A percentile compares a stretch with the other conserved stretches of the same genome.
phyloP scores from a whole-genome alignment of 2,329 filamentous ascomycete genomes.

The Tolypocladium inflatum region DNA sequence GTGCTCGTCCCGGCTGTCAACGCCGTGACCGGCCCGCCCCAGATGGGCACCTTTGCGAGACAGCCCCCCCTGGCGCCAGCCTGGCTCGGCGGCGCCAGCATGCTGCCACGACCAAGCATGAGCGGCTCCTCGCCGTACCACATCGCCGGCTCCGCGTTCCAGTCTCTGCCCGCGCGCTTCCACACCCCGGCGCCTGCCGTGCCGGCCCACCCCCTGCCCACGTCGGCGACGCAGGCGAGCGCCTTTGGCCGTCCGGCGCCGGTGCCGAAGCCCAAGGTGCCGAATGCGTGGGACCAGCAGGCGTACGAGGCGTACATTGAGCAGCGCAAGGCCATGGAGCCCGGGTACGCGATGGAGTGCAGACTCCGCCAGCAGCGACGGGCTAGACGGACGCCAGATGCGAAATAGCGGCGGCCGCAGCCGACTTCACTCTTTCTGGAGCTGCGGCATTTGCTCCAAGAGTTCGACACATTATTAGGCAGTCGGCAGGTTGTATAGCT shows the following conservation, averaged over 20 bases:
- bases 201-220: background rate
- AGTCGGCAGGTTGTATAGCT: background rate
- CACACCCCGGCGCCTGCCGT: background rate
- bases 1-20: background rate
- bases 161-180: background rate
- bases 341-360: conserved; percentile 36
- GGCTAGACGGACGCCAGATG: conserved; percentile 14
- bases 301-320: conserved; percentile 39
- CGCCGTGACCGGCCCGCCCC: background rate
- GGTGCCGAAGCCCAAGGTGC: conserved; percentile 30
- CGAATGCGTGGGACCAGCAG: conserved; percentile 31
- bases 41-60: background rate
- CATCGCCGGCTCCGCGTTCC: background rate
- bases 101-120: background rate
- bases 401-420: background rate
- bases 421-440: background rate
- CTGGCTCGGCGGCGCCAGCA: background rate
- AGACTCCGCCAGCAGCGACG: conserved; percentile 32
- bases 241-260: background rate
- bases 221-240: background rate
- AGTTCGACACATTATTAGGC: background rate
- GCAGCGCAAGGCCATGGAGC: conserved; percentile 37
- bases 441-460: background rate
- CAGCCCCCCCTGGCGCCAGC: background rate
- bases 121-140: background rate